Percentiles rank a stretch among this genome's conserved stretches.
These are phyloP conservation scores for Suillus sp. DNA, from an alignment of 768 basidiomycete species.

Conservation along the genomic window DNA sequence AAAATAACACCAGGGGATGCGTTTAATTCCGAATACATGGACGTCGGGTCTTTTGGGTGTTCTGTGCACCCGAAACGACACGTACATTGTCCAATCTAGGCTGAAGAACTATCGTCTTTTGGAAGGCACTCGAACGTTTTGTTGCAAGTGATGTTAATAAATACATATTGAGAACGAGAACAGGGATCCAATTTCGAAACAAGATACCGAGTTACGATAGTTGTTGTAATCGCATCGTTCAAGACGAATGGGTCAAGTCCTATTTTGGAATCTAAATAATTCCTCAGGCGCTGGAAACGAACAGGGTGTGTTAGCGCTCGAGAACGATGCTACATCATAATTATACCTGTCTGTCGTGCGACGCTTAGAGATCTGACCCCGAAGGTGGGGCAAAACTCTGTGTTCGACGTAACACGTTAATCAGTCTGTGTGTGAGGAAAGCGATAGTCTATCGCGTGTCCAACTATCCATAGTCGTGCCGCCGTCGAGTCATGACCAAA, in stretches of 20 bases:
- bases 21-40: background rate
- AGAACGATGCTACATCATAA: background rate
- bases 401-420: background rate
- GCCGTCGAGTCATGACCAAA: no score
- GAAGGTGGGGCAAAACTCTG: background rate
- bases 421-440: background rate
- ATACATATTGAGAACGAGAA: background rate
- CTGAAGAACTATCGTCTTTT: background rate
- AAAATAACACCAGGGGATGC: background rate
- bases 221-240: background rate
- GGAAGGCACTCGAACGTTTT: background rate
- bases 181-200: background rate
- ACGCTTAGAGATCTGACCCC: no score
- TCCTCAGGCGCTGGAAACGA: background rate
- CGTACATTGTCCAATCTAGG: background rate
- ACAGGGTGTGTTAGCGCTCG: background rate
- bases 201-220: background rate
- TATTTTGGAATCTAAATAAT: background rate
- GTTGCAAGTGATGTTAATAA: background rate
- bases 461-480: background rate
- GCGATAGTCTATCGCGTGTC: background rate
- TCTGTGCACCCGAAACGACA: background rate
- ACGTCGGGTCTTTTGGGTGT: background rate
- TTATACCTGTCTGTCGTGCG: background rate
- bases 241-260: background rate